phyloP scores from a whole-genome alignment of 768 basidiomycete genomes.

The Bullera alba region DNA sequence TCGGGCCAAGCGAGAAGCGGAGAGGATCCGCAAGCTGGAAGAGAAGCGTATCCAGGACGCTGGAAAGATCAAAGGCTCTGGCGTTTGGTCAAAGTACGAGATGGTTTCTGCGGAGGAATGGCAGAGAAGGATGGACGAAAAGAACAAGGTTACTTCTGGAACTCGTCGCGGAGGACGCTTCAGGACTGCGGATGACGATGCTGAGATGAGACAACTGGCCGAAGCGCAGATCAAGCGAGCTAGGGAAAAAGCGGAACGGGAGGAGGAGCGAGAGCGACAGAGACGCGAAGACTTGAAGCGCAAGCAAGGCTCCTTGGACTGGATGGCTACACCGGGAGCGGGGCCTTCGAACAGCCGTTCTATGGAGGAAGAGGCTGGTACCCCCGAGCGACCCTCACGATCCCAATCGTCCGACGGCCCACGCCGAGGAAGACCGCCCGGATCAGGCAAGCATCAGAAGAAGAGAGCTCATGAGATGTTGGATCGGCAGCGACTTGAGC shows the following conservation, averaged over 20 bases:
- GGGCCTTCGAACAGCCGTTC: background rate
- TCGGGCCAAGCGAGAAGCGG: slow-evolving; percentile 11
- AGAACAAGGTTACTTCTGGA: slow-evolving; percentile 13
- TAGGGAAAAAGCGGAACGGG: background rate
- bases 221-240: too few species aligned
- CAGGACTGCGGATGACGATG: slow-evolving; percentile 29
- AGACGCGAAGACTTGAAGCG: background rate
- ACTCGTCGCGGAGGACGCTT: slow-evolving; percentile 28
- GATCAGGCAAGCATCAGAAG: slow-evolving; percentile 12
- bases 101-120: slow-evolving; percentile 26
- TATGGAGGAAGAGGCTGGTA: background rate
- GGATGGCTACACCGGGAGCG: background rate
- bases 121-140: slow-evolving; percentile 14
- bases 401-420: background rate
- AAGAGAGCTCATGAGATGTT: background rate
- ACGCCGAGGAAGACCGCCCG: slow-evolving; percentile 11
- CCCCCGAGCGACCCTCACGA: background rate
- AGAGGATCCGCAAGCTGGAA: slow-evolving; percentile 5
- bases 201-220: slow-evolving; percentile 15
- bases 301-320: background rate
- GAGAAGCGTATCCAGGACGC: slow-evolving; percentile 10
- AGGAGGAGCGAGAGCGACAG: background rate
- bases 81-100: slow-evolving; percentile 33
- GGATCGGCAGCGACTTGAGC: too few species aligned
- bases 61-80: slow-evolving; percentile 26